Percentiles rank a stretch among this genome's conserved stretches.
These are phyloP conservation scores for Schizosaccharomyces versatilis DNA, from an alignment of 1,139 yeast species.

Conservation along the genomic window DNA sequence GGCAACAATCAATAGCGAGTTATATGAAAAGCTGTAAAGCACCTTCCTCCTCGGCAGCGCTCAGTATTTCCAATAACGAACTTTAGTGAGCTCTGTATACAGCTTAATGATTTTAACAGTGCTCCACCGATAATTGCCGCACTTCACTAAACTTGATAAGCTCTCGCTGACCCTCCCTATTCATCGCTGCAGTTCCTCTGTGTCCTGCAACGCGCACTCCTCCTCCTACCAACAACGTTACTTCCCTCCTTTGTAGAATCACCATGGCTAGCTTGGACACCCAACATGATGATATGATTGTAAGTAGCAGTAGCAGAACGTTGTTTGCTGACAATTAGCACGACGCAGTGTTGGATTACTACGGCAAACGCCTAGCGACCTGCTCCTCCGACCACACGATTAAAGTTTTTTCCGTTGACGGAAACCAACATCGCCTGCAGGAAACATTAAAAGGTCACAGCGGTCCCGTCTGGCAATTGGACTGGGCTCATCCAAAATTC, in stretches of 20 bases:
- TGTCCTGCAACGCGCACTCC: no score
- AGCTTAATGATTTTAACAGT: no score
- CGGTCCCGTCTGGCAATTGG: slow-evolving; percentile 97
- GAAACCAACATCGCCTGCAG: slow-evolving; percentile 52
- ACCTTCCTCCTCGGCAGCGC: no score
- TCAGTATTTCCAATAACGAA: no score
- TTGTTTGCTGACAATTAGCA: slow-evolving; percentile 23
- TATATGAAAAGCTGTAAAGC: no score
- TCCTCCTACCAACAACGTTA: slow-evolving; percentile 10
- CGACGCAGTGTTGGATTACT: slow-evolving; percentile 90
- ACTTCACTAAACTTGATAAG: no score
- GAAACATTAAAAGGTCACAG: slow-evolving; percentile 78
- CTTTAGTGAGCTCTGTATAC: no score
- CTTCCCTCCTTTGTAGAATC: not conserved
- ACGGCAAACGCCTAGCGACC: slow-evolving; percentile 85
- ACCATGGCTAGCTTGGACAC: slow-evolving; percentile 33
- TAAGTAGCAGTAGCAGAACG: slow-evolving; percentile 12
- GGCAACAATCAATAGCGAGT: no score
- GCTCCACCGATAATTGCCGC: no score
- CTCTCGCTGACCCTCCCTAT: no score
- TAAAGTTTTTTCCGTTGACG: slow-evolving; percentile 76
- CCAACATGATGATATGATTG: slow-evolving; percentile 44
- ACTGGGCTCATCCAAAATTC: slow-evolving; percentile 98
- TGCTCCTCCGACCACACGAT: slow-evolving; percentile 88
- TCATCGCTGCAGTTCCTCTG: no score